A percentile compares a stretch with the other conserved stretches of the same genome.
phyloP scores from a whole-genome alignment of 331 rosid genomes.

The Saraca asoca region DNA sequence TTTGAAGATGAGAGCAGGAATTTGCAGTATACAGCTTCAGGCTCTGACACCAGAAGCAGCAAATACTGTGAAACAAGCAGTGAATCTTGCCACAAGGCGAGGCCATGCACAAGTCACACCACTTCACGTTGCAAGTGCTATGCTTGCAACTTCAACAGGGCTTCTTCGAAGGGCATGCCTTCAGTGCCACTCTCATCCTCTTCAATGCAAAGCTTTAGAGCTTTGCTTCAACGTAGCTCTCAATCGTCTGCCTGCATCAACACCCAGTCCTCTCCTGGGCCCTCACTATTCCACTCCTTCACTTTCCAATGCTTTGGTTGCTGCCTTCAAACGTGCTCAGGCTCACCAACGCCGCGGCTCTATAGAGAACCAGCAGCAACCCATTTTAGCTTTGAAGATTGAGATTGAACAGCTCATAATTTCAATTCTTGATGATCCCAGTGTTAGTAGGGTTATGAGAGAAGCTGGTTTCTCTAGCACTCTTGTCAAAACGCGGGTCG shows the following conservation, averaged over 20 bases:
- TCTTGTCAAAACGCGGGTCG: conserved; percentile 62
- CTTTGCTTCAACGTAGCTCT: conserved; percentile 87
- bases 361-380: conserved; percentile 73
- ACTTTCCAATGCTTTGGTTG: conserved; percentile 79
- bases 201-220: conserved; percentile 85
- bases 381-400: conserved; percentile 72
- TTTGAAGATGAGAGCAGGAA: conserved; percentile 66
- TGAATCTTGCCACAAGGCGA: conserved; percentile 64
- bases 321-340: conserved; percentile 86
- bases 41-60: conserved; percentile 68
- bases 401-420: conserved; percentile 77
- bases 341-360: conserved; percentile 89
- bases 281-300: conserved; percentile 64
- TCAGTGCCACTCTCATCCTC: conserved; percentile 83
- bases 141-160: conserved; percentile 71
- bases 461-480: conserved; percentile 86
- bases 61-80: conserved; percentile 62
- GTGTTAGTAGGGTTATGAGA: conserved; percentile 90
- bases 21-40: conserved; percentile 70
- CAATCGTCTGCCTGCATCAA: conserved; percentile 73
- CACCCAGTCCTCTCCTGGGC: conserved; percentile 58
- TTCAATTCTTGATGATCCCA: conserved; percentile 80
- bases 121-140: conserved; percentile 83
- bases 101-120: conserved; percentile 93
- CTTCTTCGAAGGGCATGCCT: conserved; percentile 70